Evolutionary conservation across 1,139 yeast genomes (phyloP).

Genomic region (Kluyveromyces marxianus): DNA sequence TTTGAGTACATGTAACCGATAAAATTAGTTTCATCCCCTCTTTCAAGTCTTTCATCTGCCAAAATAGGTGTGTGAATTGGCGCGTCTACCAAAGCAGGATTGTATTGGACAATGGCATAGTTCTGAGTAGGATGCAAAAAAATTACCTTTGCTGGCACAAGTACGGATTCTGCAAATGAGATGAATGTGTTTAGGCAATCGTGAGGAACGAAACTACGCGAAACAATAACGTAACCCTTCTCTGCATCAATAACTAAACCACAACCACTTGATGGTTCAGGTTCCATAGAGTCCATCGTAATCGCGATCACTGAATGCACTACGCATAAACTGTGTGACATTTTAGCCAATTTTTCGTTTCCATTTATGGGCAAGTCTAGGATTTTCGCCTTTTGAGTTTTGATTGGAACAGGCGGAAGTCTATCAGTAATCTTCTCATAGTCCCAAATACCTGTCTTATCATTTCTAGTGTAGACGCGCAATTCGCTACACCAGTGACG

Average conservation of each 20-base stretch:
- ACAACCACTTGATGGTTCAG: slow-evolving; percentile 53
- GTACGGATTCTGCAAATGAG: slow-evolving; percentile 79
- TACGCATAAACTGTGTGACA: slow-evolving; percentile 57
- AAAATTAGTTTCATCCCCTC: slow-evolving; percentile 71
- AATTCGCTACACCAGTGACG: slow-evolving; percentile 80
- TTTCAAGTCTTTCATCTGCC: slow-evolving; percentile 48
- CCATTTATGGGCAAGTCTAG: slow-evolving; percentile 57
- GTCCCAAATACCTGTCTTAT: slow-evolving; percentile 83
- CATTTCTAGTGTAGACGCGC: slow-evolving; percentile 70
- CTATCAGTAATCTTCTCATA: slow-evolving; percentile 63
- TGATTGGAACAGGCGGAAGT: slow-evolving; percentile 42
- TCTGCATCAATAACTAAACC: slow-evolving; percentile 78
- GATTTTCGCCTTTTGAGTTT: slow-evolving; percentile 60
- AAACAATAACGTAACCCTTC: slow-evolving; percentile 71
- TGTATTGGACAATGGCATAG: slow-evolving; percentile 77
- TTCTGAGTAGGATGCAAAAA: slow-evolving; percentile 86
- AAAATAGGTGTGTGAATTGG: slow-evolving; percentile 59
- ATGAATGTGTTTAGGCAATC: slow-evolving; percentile 73
- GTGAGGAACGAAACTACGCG: slow-evolving; percentile 76
- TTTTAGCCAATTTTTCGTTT: slow-evolving; percentile 47
- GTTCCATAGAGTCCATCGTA: slow-evolving; percentile 67
- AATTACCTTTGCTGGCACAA: slow-evolving; percentile 72
- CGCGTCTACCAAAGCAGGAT: slow-evolving; percentile 62
- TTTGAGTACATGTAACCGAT: slow-evolving; percentile 71
- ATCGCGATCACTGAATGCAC: slow-evolving; percentile 60